phyloP scores from a whole-genome alignment of 2,329 filamentous ascomycete species.

The Colletotrichum musae region DNA sequence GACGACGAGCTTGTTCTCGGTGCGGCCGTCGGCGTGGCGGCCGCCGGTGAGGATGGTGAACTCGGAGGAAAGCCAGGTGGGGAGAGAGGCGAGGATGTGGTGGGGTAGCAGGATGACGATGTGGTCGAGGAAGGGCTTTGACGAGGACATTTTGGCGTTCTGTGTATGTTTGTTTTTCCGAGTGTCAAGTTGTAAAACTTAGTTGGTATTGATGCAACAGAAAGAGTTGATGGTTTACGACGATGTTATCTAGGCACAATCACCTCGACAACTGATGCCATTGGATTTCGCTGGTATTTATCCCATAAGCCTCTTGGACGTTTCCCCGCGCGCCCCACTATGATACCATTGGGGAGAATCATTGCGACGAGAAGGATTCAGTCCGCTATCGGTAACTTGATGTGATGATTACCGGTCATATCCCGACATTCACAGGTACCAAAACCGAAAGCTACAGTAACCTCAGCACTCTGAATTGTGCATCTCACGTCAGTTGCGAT shows the following conservation, averaged over 20 bases:
- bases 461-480: not conserved
- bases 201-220: not conserved
- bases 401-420: not conserved
- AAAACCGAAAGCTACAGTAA: not conserved
- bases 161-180: no score
- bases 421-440: not conserved
- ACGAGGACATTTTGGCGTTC: conserved; percentile 18
- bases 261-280: not conserved
- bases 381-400: conserved; percentile 28
- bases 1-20: conserved; percentile 73
- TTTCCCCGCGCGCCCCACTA: conserved; percentile 40
- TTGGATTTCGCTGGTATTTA: conserved; percentile 22
- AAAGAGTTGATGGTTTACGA: no score
- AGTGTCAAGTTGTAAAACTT: no score
- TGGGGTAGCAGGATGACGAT: conserved; percentile 75
- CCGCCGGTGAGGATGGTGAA: conserved; percentile 75
- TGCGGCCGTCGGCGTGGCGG: conserved; percentile 71
- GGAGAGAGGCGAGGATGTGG: conserved; percentile 60
- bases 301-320: not conserved
- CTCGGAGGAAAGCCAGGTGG: conserved; percentile 63
- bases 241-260: not conserved
- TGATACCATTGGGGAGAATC: conserved; percentile 32
- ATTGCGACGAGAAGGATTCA: conserved; percentile 23
- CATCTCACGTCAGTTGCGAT: not conserved
- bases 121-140: conserved; percentile 68